Evolutionary conservation across 352 stramenopile genomes (phyloP).

Genomic region (Blastocystis sp.): DNA sequence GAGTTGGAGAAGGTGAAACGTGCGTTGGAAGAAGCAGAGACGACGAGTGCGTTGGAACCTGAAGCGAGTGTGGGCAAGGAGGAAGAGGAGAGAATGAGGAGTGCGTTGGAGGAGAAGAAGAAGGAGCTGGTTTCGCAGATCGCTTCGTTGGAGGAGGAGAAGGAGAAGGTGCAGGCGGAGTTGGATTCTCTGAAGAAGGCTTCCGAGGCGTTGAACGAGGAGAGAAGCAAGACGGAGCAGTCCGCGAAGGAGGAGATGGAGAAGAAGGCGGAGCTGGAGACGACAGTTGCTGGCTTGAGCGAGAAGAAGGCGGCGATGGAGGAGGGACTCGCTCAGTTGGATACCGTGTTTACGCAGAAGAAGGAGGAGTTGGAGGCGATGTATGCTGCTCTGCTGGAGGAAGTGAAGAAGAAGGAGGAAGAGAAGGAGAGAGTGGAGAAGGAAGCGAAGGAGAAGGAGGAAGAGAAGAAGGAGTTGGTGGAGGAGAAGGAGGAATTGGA

Average conservation of each 20-base stretch:
- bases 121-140: neutral
- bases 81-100: too few species aligned
- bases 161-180: conserved; percentile 40
- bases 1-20: too few species aligned
- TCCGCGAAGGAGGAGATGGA: neutral
- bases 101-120: too few species aligned
- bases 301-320: neutral
- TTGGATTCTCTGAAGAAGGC: neutral
- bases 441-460: too few species aligned
- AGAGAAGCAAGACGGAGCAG: neutral
- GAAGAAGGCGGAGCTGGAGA: neutral
- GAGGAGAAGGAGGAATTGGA: neutral
- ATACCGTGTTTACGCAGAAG: neutral
- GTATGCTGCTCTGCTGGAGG: too few species aligned
- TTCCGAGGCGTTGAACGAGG: neutral
- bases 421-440: too few species aligned
- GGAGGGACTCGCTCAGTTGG: neutral
- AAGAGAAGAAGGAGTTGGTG: neutral
- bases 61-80: too few species aligned
- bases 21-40: too few species aligned
- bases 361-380: neutral
- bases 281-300: neutral
- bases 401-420: too few species aligned
- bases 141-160: conserved; percentile 22
- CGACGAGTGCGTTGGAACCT: too few species aligned